phyloP scores from a whole-genome alignment of 495 filamentous ascomycete species.

The Tuber umbilicatum region DNA sequence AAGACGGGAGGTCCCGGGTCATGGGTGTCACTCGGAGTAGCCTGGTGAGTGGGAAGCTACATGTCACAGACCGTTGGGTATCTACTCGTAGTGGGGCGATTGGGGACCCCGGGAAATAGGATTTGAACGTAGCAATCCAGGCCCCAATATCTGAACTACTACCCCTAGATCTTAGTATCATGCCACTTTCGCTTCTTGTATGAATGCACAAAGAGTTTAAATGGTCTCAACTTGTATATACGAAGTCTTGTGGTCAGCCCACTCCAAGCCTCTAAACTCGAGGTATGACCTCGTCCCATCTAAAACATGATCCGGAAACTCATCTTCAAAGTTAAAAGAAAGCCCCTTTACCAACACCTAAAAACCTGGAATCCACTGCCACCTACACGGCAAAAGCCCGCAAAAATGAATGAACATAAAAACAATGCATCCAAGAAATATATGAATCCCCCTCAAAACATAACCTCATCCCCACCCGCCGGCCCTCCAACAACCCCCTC shows the following conservation, averaged over 20 bases:
- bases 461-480: conserved; percentile 5
- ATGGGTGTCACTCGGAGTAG: neutral
- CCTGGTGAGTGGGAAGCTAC: neutral
- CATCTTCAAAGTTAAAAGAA: neutral
- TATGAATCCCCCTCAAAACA: neutral
- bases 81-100: neutral
- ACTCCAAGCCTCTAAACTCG: neutral
- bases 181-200: neutral
- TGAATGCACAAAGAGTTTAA: neutral
- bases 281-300: neutral
- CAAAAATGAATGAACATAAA: neutral
- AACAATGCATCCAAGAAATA: neutral
- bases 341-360: conserved; percentile 13
- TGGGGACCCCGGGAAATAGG: neutral
- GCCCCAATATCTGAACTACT: conserved; percentile 2
- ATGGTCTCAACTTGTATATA: neutral
- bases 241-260: neutral
- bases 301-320: conserved; percentile 4
- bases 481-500: neutral
- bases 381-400: conserved; percentile 1
- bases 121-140: conserved; percentile 5
- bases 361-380: conserved; percentile 22
- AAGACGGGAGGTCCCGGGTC: conserved; percentile 23
- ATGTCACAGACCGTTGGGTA: neutral
- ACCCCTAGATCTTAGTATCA: neutral